These are phyloP conservation scores for Phytophthora rubi DNA, from an alignment of 352 stramenopile species.

Conservation along the genomic window DNA sequence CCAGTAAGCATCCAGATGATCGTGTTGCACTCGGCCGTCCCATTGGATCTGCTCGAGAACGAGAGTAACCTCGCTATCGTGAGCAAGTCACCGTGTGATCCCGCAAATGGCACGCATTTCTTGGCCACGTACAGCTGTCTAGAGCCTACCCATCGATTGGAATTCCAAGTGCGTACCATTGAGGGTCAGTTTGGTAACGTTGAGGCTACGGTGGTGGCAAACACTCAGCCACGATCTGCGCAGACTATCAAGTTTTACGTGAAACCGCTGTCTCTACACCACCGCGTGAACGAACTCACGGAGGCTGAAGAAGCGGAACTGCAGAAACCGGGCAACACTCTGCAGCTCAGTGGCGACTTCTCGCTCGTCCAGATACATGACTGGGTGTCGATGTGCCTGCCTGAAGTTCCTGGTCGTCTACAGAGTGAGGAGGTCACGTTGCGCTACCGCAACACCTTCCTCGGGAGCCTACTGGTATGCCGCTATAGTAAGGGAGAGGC, in stretches of 20 bases:
- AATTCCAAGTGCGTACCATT: slow-evolving; percentile 84
- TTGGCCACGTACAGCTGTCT: slow-evolving; percentile 83
- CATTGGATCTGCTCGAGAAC: slow-evolving; percentile 80
- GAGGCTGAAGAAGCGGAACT: slow-evolving; percentile 64
- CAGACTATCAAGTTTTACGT: slow-evolving; percentile 79
- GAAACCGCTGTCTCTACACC: slow-evolving; percentile 85
- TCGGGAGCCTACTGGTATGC: slow-evolving; percentile 77
- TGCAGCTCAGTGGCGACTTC: slow-evolving; percentile 79
- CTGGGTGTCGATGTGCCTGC: slow-evolving; percentile 82
- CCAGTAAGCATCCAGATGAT: slow-evolving; percentile 83
- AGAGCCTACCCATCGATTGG: slow-evolving; percentile 78
- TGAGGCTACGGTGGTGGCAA: slow-evolving; percentile 74
- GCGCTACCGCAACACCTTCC: slow-evolving; percentile 81
- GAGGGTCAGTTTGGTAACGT: slow-evolving; percentile 87
- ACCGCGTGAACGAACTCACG: slow-evolving; percentile 66
- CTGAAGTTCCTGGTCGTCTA: slow-evolving; percentile 73
- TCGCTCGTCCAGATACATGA: slow-evolving; percentile 88
- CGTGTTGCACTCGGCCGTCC: slow-evolving; percentile 73
- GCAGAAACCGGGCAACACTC: slow-evolving; percentile 59
- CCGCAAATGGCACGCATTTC: slow-evolving; percentile 61
- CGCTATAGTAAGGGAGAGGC: slow-evolving; percentile 79
- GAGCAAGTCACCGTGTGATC: slow-evolving; percentile 68
- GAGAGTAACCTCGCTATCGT: slow-evolving; percentile 79
- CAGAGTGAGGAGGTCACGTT: slow-evolving; percentile 76
- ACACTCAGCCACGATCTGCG: slow-evolving; percentile 65